Conservation (phyloP, 1,139 yeast genomes). For the Hansenula sp. region DNA sequence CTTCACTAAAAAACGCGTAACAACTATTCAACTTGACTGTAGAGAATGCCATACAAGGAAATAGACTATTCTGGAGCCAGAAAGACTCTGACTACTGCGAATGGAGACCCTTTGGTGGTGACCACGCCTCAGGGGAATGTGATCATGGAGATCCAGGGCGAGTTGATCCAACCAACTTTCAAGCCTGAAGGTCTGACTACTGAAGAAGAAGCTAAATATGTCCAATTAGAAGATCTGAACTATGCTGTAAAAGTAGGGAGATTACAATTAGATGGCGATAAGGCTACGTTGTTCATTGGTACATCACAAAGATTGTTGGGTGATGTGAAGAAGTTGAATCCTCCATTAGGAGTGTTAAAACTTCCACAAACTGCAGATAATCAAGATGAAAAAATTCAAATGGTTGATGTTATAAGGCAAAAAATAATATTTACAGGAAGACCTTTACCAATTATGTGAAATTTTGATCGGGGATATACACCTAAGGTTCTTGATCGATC, state of each 20-base stretch:
- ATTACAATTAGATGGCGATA: constrained; percentile 47
- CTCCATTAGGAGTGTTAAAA: constrained; percentile 58
- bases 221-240: constrained; percentile 33
- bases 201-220: constrained; percentile 28
- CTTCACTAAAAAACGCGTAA: not conserved
- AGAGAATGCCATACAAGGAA: constrained; percentile 22
- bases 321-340: constrained; percentile 45
- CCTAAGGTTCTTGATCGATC: constrained; percentile 10
- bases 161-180: constrained; percentile 46
- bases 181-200: constrained; percentile 27
- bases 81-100: constrained; percentile 16
- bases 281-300: constrained; percentile 57
- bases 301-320: constrained; percentile 66
- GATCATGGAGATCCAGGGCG: constrained; percentile 70
- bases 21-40: not conserved
- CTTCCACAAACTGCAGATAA: constrained; percentile 30
- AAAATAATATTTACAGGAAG: constrained; percentile 59
- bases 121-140: constrained; percentile 55
- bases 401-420: constrained; percentile 54
- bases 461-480: not conserved
- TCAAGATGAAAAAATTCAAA: constrained; percentile 28
- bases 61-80: constrained; percentile 31
- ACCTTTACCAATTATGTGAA: constrained; percentile 70
- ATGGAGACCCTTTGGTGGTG: constrained; percentile 23
- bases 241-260: constrained; percentile 57